Percentiles rank a stretch among this genome's conserved stretches.
These are phyloP conservation scores for Plasmopara viticola DNA, from an alignment of 352 stramenopile species.

Conservation along the genomic window DNA sequence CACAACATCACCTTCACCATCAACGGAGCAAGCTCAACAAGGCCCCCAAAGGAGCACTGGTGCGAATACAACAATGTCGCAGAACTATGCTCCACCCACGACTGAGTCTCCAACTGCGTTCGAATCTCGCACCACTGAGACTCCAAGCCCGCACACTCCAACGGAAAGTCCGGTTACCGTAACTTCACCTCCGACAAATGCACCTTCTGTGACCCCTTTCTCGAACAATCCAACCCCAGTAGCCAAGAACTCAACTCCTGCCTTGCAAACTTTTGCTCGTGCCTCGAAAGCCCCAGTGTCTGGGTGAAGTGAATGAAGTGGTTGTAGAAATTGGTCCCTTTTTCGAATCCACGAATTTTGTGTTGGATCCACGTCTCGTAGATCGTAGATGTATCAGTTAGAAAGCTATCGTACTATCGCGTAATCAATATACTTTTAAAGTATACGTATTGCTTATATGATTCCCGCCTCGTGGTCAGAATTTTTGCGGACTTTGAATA, in stretches of 20 bases:
- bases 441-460: too few relatives aligned
- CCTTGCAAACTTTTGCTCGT: too few relatives aligned
- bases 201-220: not conserved
- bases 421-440: too few relatives aligned
- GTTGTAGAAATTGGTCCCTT: too few relatives aligned
- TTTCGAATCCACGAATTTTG: too few relatives aligned
- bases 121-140: not conserved
- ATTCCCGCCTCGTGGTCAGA: too few relatives aligned
- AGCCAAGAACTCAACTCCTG: not conserved
- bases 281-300: too few relatives aligned
- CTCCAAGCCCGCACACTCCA: not conserved
- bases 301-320: too few relatives aligned
- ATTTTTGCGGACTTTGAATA: too few relatives aligned
- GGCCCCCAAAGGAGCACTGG: not conserved
- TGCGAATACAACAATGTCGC: not conserved
- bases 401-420: too few relatives aligned
- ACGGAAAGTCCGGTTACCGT: not conserved
- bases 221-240: not conserved
- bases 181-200: not conserved
- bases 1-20: not conserved
- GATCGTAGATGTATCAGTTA: too few relatives aligned
- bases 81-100: not conserved
- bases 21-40: not conserved
- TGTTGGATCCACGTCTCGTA: too few relatives aligned
- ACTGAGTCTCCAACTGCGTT: not conserved